Percentiles rank a stretch among this genome's conserved stretches.
Evolutionary conservation across 805 yeast genomes (phyloP).

Genomic region (Saccharomycopsis fibuligera): DNA sequence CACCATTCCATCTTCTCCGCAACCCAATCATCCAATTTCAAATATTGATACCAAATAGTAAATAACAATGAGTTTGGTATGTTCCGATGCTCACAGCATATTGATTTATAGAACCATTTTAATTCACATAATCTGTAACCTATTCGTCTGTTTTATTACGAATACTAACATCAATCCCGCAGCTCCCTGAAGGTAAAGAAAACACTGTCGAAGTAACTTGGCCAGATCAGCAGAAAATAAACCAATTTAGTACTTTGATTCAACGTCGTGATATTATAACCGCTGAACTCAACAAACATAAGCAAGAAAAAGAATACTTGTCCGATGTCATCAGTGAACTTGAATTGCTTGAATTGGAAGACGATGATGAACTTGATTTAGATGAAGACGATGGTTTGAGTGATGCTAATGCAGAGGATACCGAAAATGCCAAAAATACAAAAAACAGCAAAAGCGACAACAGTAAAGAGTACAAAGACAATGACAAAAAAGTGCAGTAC

Average conservation of each 20-base stretch:
- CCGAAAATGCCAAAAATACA: not conserved
- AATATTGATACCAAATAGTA: too few species aligned
- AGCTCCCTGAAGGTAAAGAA: constrained; percentile 48
- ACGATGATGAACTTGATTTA: constrained; percentile 24
- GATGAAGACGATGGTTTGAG: constrained; percentile 33
- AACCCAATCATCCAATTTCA: too few species aligned
- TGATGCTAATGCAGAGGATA: not conserved
- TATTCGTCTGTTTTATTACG: too few species aligned
- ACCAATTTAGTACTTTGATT: constrained; percentile 79
- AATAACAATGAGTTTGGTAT: too few species aligned
- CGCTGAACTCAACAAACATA: constrained; percentile 40
- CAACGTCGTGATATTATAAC: constrained; percentile 57
- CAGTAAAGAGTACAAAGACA: not conserved
- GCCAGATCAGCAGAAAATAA: constrained; percentile 87
- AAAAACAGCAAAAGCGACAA: not conserved
- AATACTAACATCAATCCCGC: not conserved
- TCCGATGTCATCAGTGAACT: constrained; percentile 83
- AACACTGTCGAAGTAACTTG: constrained; percentile 59
- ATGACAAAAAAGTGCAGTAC: constrained; percentile 39
- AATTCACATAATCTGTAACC: too few species aligned
- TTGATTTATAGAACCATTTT: too few species aligned
- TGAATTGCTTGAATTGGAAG: constrained; percentile 60
- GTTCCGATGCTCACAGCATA: too few species aligned
- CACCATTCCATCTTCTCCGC: too few species aligned
- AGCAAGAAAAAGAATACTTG: constrained; percentile 75